Evolutionary conservation across 352 stramenopile species (phyloP).

Genomic region (Phytophthora sp.): DNA sequence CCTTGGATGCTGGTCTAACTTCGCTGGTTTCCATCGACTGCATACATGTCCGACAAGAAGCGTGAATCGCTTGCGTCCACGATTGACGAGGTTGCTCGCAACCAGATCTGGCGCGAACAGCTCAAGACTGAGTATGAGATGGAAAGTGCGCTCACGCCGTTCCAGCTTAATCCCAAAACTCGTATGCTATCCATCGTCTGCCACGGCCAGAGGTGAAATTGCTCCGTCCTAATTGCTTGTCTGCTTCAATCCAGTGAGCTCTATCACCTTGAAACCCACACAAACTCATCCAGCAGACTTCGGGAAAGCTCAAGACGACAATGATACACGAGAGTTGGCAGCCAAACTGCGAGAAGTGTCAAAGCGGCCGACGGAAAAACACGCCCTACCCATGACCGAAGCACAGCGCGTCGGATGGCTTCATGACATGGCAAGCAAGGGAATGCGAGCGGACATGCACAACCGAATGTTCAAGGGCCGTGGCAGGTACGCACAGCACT

Average conservation of each 20-base stretch:
- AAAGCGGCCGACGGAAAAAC: conserved; percentile 74
- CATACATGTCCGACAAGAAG: conserved; percentile 74
- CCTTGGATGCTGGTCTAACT: conserved; percentile 6
- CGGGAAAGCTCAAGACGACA: conserved; percentile 56
- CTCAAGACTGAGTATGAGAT: conserved; percentile 85
- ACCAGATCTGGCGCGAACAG: conserved; percentile 91
- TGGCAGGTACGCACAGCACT: conserved; percentile 50
- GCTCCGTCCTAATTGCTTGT: too few species aligned
- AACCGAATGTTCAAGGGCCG: conserved; percentile 84
- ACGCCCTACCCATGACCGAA: conserved; percentile 73
- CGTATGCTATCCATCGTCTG: conserved; percentile 46
- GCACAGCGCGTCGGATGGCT: conserved; percentile 82
- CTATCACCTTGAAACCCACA: conserved; percentile 80
- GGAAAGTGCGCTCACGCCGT: conserved; percentile 75
- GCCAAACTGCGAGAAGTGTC: conserved; percentile 68
- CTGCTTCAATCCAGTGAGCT: conserved; percentile 55
- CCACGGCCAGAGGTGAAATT: too few species aligned
- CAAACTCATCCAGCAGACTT: conserved; percentile 80
- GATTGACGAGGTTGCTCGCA: conserved; percentile 84
- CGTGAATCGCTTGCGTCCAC: conserved; percentile 78
- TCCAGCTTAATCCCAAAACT: conserved; percentile 87
- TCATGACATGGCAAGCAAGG: conserved; percentile 70
- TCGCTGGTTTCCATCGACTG: background rate
- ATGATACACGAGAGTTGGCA: conserved; percentile 58
- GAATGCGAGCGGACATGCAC: conserved; percentile 76